These are phyloP conservation scores for Rhizopus delemar DNA, from an alignment of 371 early-diverging fungal species.

Conservation along the genomic window DNA sequence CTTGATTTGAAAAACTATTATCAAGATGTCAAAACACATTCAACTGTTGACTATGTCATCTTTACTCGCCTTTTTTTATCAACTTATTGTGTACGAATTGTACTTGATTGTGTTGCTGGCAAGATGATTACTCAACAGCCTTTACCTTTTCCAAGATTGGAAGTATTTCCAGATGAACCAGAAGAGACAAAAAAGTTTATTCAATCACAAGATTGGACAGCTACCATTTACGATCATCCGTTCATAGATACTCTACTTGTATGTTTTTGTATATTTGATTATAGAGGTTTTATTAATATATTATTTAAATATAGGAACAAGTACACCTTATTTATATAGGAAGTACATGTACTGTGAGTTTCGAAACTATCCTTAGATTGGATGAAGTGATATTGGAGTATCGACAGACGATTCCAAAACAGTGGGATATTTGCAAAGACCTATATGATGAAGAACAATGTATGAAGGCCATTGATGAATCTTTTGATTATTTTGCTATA, in stretches of 20 bases:
- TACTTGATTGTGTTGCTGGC: constrained; percentile 5
- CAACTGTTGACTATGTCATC: constrained; percentile 3
- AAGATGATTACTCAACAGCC: neutral
- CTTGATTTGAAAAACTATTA: constrained; percentile 10
- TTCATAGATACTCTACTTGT: constrained; percentile 7
- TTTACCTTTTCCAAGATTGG: constrained; percentile 3
- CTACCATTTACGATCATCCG: constrained; percentile 6
- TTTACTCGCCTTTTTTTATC: constrained; percentile 5
- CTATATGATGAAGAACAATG: constrained; percentile 3
- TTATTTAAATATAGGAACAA: neutral
- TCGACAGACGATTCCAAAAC: constrained; percentile 4
- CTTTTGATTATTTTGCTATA: neutral
- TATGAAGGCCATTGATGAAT: constrained; percentile 4
- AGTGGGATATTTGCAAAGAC: constrained; percentile 12
- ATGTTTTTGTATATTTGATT: neutral
- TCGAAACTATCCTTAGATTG: constrained; percentile 16
- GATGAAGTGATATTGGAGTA: constrained; percentile 15
- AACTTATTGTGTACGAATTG: neutral
- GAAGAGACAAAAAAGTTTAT: constrained; percentile 1
- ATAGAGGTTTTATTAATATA: neutral
- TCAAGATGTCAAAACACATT: neutral
- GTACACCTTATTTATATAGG: constrained; percentile 17
- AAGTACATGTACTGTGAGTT: constrained; percentile 15
- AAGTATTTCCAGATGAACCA: constrained; percentile 8
- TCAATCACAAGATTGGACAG: constrained; percentile 3